Evolutionary conservation across 176 grass and related monocot genomes (phyloP), one percentile per base, ranked within the genome.

Genomic region (Oryza meridionalis): DNA sequence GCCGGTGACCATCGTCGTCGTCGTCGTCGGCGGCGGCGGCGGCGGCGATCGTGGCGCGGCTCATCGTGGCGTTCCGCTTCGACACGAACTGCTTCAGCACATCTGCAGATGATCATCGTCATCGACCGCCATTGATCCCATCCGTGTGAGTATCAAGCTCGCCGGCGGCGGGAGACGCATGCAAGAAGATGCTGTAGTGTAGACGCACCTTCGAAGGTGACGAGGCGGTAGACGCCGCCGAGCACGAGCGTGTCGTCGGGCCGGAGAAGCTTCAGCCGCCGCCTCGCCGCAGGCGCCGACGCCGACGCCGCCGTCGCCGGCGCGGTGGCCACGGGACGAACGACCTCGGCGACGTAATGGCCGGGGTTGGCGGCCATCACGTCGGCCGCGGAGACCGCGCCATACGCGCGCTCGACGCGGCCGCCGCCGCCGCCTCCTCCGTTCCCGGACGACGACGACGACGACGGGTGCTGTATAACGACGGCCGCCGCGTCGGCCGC

Each of bases 241-340:
- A 98, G 80, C 38, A 88, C 49, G 67, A 98, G 91, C 21, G 89
- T 95, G 73, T 98, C 96, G 69, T 98, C 91, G 8, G 96, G 96
- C 49, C 96, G 91, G 87, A 98, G 96, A 47, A 98, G 80, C 87
- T 98, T 98, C 27, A 98, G 93, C 80, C 90, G 90, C 93, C 51
- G 51, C 51, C 51, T 17, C 51, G 24, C 63, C 24, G 24, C 31
- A 0, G 33, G 9, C 9, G 31, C 9, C 17, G 11, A 11, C 8
- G 46, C 3, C 7, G 46, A 0, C 42, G 46, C 9, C 16, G 43
- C 9, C 25, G 42, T 16, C 11, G 72, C 43, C n/a, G 72, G 2
- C 44, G 25, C 51, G 12, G 38, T 40, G 38, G 51, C 51, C 0
- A 55, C 15, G 6, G 50, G 51, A 49, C 46, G 12, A 2, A 55